Percentiles rank a stretch among this genome's conserved stretches.
These are phyloP conservation scores for Epichloe typhina DNA, from an alignment of 2,329 filamentous ascomycete species.

Conservation along the genomic window DNA sequence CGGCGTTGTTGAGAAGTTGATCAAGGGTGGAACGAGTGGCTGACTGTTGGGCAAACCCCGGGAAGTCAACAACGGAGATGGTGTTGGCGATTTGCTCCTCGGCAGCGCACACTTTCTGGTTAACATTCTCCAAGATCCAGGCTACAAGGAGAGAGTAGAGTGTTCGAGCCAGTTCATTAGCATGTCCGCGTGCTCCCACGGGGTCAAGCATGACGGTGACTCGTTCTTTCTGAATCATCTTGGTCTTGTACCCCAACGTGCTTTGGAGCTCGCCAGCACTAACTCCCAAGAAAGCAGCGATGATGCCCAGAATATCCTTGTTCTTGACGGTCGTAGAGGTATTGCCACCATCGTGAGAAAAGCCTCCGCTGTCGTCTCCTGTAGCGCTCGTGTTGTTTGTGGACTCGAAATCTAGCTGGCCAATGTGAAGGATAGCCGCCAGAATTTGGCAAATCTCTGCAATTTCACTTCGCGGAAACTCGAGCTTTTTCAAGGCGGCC, in stretches of 20 bases:
- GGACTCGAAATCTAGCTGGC: conserved; percentile 86
- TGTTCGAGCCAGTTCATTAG: conserved; percentile 85
- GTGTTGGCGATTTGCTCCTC: conserved; percentile 90
- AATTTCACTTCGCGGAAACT: conserved; percentile 86
- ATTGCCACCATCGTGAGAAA: conserved; percentile 87
- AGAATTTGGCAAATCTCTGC: conserved; percentile 94
- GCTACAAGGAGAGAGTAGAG: conserved; percentile 89
- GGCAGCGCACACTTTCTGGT: conserved; percentile 73
- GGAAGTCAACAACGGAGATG: conserved; percentile 89
- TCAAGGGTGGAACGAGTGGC: conserved; percentile 78
- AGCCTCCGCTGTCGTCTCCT: conserved; percentile 87
- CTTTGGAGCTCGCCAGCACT: conserved; percentile 68
- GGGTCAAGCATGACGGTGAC: conserved; percentile 99
- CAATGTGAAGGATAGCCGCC: conserved; percentile 90
- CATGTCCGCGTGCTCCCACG: conserved; percentile 76
- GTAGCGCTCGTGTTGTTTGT: conserved; percentile 65
- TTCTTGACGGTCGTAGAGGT: conserved; percentile 82
- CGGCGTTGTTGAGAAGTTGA: conserved; percentile 88
- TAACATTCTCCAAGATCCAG: conserved; percentile 85
- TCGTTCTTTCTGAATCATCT: conserved; percentile 87
- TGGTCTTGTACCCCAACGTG: conserved; percentile 89
- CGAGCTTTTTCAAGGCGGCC: conserved; percentile 82
- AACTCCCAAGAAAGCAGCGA: conserved; percentile 92
- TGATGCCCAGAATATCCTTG: conserved; percentile 71
- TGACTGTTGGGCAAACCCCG: conserved; percentile 76